Evolutionary conservation across 345 rosid species (phyloP), one percentile per base, ranked within the genome.

Genomic region (Brassica nigra): DNA sequence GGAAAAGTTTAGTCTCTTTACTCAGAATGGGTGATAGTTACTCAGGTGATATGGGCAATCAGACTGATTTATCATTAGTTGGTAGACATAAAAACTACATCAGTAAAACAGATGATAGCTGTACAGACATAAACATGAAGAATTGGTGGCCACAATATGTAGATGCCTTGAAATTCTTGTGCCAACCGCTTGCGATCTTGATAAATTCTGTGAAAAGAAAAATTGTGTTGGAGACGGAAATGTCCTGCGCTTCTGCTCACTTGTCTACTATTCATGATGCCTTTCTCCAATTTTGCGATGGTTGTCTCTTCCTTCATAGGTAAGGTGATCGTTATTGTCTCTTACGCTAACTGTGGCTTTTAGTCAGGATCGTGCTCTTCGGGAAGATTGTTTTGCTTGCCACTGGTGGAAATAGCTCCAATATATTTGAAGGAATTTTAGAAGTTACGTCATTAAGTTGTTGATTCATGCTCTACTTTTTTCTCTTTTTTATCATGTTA

Each of bases 111-210:
- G 44, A 68, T 30, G 67, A 8, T 80, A 62, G 37, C 76, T 82
- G 80, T 78, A 59, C 63, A 70, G 75, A 82, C 52, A 82, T 73
- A 73, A 80, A 74, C 42, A 18, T 65, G 75, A 76, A 73, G 34
- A 86, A 79, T 84, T 86, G 77, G 80, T 75, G 82, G 62, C 68
- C 23, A 29, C 83, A 83, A 68, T 91, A 85, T 84, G 74, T 87
- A 39, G 83, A 81, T 80, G 91, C 88, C 70, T 72, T 93, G 85
- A 85, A 82, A 81, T 95, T 91, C 82, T 86, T 93, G 80, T 91
- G 98, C 81, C 88, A 85, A 76, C 96, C 93, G 3, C 90, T 95
- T 66, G 91, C 92, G 65, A 92, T 86, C 80, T 83, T 84, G 71
- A 85, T 93, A 34, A 87, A 87, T 82, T 83, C 79, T n/a, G 84